Evolutionary conservation across 208 protist genomes (phyloP).

Genomic region (Acanthamoeba rhysodes): DNA sequence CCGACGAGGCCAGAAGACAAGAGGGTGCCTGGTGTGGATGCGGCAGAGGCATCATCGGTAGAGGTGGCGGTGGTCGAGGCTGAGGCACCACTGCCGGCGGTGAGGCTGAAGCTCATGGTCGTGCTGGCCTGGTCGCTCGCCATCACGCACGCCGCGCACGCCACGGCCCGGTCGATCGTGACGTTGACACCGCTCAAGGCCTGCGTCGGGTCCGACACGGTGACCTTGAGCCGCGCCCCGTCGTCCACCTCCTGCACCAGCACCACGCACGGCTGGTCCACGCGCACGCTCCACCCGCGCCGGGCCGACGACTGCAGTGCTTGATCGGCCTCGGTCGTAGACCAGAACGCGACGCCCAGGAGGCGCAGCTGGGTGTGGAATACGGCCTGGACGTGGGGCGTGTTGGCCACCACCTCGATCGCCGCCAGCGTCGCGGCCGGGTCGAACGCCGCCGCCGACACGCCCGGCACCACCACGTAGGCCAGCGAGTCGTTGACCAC

Average conservation of each 20-base stretch:
- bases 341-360: constrained; percentile 10
- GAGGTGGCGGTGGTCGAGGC: not conserved
- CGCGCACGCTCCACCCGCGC: not conserved
- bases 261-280: not conserved
- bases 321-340: not conserved
- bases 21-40: not conserved
- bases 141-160: not conserved
- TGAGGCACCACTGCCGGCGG: not conserved
- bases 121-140: not conserved
- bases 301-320: not conserved
- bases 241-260: not conserved
- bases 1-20: no score
- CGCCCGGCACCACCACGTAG: constrained; percentile 27
- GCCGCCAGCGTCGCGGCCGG: not conserved
- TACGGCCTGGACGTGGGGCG: constrained; percentile 36
- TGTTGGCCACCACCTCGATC: not conserved
- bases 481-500: constrained; percentile 45
- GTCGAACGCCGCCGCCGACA: not conserved
- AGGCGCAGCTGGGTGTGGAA: not conserved
- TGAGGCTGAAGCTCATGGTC: not conserved
- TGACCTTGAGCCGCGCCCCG: not conserved
- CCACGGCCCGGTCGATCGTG: not conserved
- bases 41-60: not conserved
- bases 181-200: not conserved
- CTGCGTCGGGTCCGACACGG: constrained; percentile 39